phyloP scores from a whole-genome alignment of 441 rosid genomes.

The Bocquillonia castaneifolia region DNA sequence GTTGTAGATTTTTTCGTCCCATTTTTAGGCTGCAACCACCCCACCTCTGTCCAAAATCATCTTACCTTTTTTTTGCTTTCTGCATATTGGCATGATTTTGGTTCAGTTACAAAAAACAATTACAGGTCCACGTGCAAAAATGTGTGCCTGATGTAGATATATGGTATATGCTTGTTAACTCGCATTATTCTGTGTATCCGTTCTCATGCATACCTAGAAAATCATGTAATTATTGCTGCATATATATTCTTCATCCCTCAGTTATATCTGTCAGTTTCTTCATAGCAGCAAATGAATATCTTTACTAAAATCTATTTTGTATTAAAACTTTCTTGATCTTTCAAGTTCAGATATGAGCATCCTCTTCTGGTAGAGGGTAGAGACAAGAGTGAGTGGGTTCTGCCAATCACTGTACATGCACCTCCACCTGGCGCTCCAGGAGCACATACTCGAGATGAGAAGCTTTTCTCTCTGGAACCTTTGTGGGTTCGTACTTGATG shows the following conservation, averaged over 20 bases:
- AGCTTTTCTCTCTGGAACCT: constrained; percentile 61
- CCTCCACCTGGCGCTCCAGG: constrained; percentile 61
- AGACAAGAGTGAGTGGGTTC: constrained; percentile 89
- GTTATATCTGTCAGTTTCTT: neutral
- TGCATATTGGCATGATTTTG: neutral
- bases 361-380: constrained; percentile 73
- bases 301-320: neutral
- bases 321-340: constrained; percentile 7
- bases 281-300: neutral
- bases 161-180: too few species aligned
- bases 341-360: constrained; percentile 69
- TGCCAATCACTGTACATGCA: constrained; percentile 86
- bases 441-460: constrained; percentile 49
- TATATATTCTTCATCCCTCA: neutral
- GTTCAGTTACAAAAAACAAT: neutral
- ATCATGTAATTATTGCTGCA: neutral
- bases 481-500: constrained; percentile 61
- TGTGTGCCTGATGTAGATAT: neutral
- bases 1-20: too few species aligned
- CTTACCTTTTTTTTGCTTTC: neutral
- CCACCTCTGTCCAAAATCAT: too few species aligned
- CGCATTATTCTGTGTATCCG: neutral
- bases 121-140: neutral
- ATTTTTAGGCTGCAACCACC: too few species aligned
- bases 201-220: neutral